Percentiles rank a stretch among this genome's conserved stretches.
Evolutionary conservation across 2,329 filamentous ascomycete species (phyloP).

Genomic region (Aaosphaeria pasadenensis): DNA sequence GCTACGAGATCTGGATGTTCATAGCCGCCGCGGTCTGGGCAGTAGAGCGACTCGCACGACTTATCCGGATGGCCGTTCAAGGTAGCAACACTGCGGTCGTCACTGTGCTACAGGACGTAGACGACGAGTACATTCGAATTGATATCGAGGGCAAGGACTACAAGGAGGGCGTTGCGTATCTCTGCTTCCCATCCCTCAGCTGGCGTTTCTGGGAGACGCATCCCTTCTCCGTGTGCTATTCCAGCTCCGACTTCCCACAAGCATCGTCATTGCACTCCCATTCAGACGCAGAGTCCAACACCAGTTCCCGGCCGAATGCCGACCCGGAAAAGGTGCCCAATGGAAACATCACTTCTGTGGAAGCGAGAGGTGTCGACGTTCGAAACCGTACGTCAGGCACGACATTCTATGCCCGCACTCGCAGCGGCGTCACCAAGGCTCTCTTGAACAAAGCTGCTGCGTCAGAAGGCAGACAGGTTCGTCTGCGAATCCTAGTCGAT

Average conservation of each 20-base stretch:
- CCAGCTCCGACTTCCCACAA: not conserved
- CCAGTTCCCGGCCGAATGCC: no score
- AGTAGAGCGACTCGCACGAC: slow-evolving; percentile 40
- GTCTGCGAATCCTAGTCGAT: not conserved
- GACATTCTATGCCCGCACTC: not conserved
- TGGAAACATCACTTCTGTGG: not conserved
- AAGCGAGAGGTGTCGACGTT: not conserved
- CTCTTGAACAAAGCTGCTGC: not conserved
- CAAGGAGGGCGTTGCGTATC: slow-evolving; percentile 36
- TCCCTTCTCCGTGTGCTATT: slow-evolving; percentile 44
- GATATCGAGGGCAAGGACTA: slow-evolving; percentile 4
- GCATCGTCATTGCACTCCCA: not conserved
- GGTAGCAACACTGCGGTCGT: not conserved
- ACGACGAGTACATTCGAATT: not conserved
- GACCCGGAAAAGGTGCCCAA: not conserved
- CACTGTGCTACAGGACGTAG: not conserved
- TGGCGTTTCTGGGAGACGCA: slow-evolving; percentile 50
- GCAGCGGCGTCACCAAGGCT: not conserved
- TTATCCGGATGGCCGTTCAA: not conserved
- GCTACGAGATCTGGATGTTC: slow-evolving; percentile 47
- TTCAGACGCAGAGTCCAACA: not conserved
- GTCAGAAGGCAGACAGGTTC: not conserved
- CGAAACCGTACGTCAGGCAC: not conserved
- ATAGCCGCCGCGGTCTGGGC: slow-evolving; percentile 42
- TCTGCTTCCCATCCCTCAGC: slow-evolving; percentile 49